These are phyloP conservation scores for Panicum virgatum DNA, from an alignment of 202 grass and related monocot species.

Conservation along the genomic window DNA sequence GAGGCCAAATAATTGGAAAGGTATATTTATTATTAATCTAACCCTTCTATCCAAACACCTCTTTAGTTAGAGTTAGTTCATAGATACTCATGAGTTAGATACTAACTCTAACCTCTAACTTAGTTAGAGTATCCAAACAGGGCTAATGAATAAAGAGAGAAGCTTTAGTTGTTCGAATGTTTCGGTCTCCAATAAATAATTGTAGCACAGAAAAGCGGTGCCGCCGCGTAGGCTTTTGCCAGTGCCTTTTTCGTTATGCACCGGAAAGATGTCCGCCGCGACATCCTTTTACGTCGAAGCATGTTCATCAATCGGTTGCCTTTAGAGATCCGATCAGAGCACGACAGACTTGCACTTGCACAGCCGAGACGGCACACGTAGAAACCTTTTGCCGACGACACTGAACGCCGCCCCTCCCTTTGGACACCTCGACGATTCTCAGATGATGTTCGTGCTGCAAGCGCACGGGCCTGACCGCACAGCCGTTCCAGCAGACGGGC, in stretches of 20 bases:
- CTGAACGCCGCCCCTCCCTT: background rate
- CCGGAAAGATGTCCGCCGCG: background rate
- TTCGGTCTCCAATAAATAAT: slow-evolving; percentile 35
- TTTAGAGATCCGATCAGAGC: background rate
- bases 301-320: background rate
- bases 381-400: no score
- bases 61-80: no score
- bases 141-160: slow-evolving; percentile 12
- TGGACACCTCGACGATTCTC: no score
- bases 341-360: background rate
- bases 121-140: no score
- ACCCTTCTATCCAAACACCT: no score
- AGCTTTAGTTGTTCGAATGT: slow-evolving; percentile 39
- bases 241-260: background rate
- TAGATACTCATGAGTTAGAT: no score
- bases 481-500: no score
- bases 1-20: no score
- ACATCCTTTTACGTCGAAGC: slow-evolving; percentile 15
- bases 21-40: no score
- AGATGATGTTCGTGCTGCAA: background rate
- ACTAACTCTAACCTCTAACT: no score
- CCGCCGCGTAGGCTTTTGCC: background rate
- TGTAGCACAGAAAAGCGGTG: slow-evolving; percentile 10
- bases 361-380: background rate
- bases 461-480: background rate